Conservation (phyloP, 1,284 basidiomycete species). For the Vanrija pseudolonga region DNA sequence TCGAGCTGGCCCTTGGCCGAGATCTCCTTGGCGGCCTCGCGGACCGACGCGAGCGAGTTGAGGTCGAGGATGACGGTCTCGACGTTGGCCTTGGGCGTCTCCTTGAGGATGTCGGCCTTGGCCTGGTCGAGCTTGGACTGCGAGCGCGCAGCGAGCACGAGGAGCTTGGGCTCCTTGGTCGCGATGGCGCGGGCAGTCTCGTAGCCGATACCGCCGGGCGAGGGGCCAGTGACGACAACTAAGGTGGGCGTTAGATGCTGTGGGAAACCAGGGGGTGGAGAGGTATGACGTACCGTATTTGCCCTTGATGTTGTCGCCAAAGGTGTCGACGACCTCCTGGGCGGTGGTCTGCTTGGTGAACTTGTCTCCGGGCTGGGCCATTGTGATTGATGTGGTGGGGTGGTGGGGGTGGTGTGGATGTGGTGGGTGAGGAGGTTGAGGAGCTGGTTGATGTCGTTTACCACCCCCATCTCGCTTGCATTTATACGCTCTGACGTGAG, state of each 20-base stretch:
- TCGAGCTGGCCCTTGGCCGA: conserved; percentile 10
- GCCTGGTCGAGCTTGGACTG: conserved; percentile 12
- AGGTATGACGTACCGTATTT: conserved; percentile 6
- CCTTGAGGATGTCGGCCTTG: conserved; percentile 5
- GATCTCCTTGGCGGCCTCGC: conserved; percentile 12
- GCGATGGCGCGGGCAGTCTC: conserved; percentile 21
- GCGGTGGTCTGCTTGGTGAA: conserved; percentile 8
- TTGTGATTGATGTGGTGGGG: conserved; percentile 10
- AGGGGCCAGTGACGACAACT: conserved; percentile 23
- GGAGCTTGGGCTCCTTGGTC: conserved; percentile 12
- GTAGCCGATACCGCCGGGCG: conserved; percentile 16
- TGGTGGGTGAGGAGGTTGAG: conserved; percentile 21
- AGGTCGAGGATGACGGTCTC: conserved; percentile 13
- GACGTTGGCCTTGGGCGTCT: conserved; percentile 5
- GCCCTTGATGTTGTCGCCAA: conserved; percentile 8
- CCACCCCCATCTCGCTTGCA: too few relatives aligned
- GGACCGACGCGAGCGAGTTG: conserved; percentile 8
- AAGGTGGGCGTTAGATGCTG: background rate
- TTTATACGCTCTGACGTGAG: too few relatives aligned
- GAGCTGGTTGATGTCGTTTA: background rate
- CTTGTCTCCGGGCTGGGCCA: conserved; percentile 14
- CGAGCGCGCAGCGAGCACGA: conserved; percentile 19
- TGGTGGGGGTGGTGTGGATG: conserved; percentile 21
- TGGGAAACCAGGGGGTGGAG: too few relatives aligned
- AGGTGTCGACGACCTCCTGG: conserved; percentile 10